Base-by-base conservation (phyloP, 2,329 filamentous ascomycete species). In the Beauveria scarabaeidicola region DNA sequence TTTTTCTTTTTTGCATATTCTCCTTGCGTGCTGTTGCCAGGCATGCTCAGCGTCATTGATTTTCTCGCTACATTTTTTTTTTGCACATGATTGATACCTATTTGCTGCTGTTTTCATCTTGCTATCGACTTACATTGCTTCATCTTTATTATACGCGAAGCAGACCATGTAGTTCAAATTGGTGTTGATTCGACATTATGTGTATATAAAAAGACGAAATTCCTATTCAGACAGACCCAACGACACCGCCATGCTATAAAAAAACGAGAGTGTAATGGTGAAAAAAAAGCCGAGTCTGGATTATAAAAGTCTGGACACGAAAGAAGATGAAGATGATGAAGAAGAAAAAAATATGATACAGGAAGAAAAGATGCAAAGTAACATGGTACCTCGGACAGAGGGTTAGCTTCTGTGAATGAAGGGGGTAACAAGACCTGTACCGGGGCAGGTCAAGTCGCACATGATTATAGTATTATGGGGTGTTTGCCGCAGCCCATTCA, bases 391-490 rank as follows among this genome's bases (percentile, higher is more conserved):
- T 36, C 41, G 1, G 15, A 29, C 7, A 36, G 15, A 47, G 53
- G n/a, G 32, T 9, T 7, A 38, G n/a, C 19, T 43, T 47, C 43
- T 19, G 38, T 17, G 52, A 41, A 38, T 54, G 13, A 60, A 56
- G 58, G 6, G 46, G 27, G 48, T 21, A 13, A 46, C n/a, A 59
- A 17, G 19, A 44, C 25, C 15, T 48, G n/a, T 29, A 50, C 32
- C 32, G 32, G 13, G 32, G 32, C 32, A 36, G 32, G 13, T 11
- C 32, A 51, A 51, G 48, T 32, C 48, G 29, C 40, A 44, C 44
- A 40, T 59, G n/a, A 54, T 58, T 61, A 58, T 59, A 59, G 41
- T 58, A 59, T 47, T 58, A 59, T 52, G 23, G 9, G 58, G 41
- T 53, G 40, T 50, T n/a, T 32, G n/a, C 23, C 23, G 19, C 40